Evolutionary conservation across 805 yeast species (phyloP), one percentile per base, ranked within the genome.

Genomic region (Millerozyma acaciae): DNA sequence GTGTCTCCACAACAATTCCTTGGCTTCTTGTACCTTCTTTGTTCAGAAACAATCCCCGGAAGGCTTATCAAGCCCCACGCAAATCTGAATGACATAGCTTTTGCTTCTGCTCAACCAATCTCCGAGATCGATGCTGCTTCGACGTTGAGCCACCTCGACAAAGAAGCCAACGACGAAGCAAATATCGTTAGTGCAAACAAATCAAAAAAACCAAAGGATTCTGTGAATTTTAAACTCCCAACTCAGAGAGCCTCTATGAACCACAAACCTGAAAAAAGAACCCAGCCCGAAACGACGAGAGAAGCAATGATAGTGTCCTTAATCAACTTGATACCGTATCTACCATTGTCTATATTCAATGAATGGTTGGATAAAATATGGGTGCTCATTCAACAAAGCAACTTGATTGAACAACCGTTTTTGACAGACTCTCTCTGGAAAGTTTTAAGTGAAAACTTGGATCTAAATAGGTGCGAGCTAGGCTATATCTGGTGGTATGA

Each of bases 401-500:
- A 57, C 26, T 37, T 37, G 0, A 42, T 40, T 17, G 84, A 78
- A 43, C 48, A 45, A 14, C 38, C 39, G 2, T 68, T 53, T 23
- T 57, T 79, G 33, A 48, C 57, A 8, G 58, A 53, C 14, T 51
- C 53, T 27, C 46, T 78, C 29, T 79, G 85, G 82, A 68, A 65
- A 25, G 57, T 69, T 17, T 50, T 81, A 3, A 68, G 80, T 30
- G 81, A 76, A 42, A 78, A 74, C 38, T 60, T 75, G 34, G 81
- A 76, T 43, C 57, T 76, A 35, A 76, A 75, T 41, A 63, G 80
- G 42, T 71, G 77, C 4, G 73, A 69, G 26, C 34, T 75, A 25
- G 84, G 76, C 1, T 65, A 74, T 32, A 55, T 56, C 15, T 80
- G 85, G 84, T 80, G 85, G 85, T 80, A 77, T 49, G 68, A 66